phyloP scores from a whole-genome alignment of 805 yeast species.

The Suhomyces kilbournensis region DNA sequence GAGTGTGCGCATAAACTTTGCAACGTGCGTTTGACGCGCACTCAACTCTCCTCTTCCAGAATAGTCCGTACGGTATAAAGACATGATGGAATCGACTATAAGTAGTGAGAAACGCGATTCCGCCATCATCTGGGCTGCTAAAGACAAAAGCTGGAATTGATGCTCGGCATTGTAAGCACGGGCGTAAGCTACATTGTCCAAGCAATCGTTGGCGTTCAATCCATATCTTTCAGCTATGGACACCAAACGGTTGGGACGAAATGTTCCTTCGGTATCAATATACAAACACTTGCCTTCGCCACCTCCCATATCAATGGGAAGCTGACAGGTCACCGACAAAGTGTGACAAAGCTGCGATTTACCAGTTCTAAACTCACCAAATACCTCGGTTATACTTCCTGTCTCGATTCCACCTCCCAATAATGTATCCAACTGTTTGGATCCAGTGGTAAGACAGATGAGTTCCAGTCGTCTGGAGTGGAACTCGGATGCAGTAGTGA shows the following conservation, averaged over 20 bases:
- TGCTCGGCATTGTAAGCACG: slow-evolving; percentile 97
- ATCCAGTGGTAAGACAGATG: slow-evolving; percentile 92
- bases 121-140: slow-evolving; percentile 95
- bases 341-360: slow-evolving; percentile 97
- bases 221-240: slow-evolving; percentile 92
- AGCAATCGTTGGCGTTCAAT: slow-evolving; percentile 86
- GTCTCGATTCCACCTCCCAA: slow-evolving; percentile 97
- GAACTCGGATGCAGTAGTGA: slow-evolving; percentile 94
- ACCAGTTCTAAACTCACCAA: slow-evolving; percentile 97
- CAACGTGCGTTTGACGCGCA: slow-evolving; percentile 92
- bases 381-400: slow-evolving; percentile 92
- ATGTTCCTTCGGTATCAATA: slow-evolving; percentile 96
- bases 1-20: slow-evolving; percentile 84
- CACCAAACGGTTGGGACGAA: slow-evolving; percentile 85
- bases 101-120: slow-evolving; percentile 85
- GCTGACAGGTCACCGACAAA: slow-evolving; percentile 91
- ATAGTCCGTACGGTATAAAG: slow-evolving; percentile 90
- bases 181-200: slow-evolving; percentile 96
- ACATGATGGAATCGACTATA: slow-evolving; percentile 97
- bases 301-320: slow-evolving; percentile 96
- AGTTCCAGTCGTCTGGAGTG: slow-evolving; percentile 86
- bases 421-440: slow-evolving; percentile 87
- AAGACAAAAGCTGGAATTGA: slow-evolving; percentile 78
- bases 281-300: slow-evolving; percentile 97
- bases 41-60: slow-evolving; percentile 94